Evolutionary conservation across 192 early-diverging fungal species (phyloP), one percentile per base, ranked within the genome.

Genomic region (Coemansia sp.): DNA sequence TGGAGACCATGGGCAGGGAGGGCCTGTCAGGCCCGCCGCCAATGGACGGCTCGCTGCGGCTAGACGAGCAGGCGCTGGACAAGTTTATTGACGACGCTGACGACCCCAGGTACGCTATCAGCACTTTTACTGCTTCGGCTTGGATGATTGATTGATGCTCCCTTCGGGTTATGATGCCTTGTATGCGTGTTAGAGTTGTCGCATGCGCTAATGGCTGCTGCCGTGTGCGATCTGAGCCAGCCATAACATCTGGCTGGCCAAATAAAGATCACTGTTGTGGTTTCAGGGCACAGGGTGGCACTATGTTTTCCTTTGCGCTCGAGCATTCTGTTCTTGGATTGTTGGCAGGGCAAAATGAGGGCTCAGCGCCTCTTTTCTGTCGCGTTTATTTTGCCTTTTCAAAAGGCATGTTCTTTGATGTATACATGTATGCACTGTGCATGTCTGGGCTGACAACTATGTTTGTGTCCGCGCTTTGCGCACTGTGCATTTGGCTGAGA

Each of bases 1-100:
- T 80, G 14, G 78, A 80, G 27, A 67, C 78, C 53, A 74, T 80
- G 72, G 72, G 74, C 65, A 74, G 60, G 45, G 78, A 80, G 54
- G 68, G 68, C 26, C 72, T 80, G 26, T 80, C 78, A 11, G 78
- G 78, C 4, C 78, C 78, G 57, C 78, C 68, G 29, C 78, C 78
- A 19, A 80, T 74, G 78, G 78, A 80, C 68, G 72, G 78, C 29
- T 74, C 78, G 49, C 58, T 80, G 50, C 73, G 72, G 57, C 65
- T 80, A 56, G 78, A 74, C 59, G 55, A 61, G 23, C 62, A 68
- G 39, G 78, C 72, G 43, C 52, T 74, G 57, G 78, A 80, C 62
- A 74, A 80, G 59, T 74, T 67, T 53, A 65, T 74, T 27, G 78
- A 80, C 63, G 78, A 80, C 62, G 63, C 72, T 16, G 72, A 71